Percentiles rank a stretch among this genome's conserved stretches.
Evolutionary conservation across 345 rosid species (phyloP).

Genomic region (Arabis alpina): DNA sequence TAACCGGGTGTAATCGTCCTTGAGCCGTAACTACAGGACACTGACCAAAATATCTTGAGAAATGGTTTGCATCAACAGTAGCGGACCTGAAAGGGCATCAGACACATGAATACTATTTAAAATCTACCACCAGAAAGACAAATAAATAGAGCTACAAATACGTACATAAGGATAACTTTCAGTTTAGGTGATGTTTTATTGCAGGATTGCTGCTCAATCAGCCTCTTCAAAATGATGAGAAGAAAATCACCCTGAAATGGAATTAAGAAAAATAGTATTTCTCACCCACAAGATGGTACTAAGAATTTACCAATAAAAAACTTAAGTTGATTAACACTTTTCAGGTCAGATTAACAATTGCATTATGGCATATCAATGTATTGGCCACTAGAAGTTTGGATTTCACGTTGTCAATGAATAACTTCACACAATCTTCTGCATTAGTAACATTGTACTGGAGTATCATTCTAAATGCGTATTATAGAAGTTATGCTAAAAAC

Average conservation of each 20-base stretch:
- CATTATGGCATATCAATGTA: conserved; percentile 2
- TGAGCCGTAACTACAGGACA: conserved; percentile 89
- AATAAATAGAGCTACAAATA: not conserved
- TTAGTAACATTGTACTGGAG: not conserved
- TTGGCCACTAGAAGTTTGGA: conserved; percentile 19
- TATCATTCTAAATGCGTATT: conserved; percentile 4
- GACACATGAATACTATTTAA: conserved; percentile 23
- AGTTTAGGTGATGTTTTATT: conserved; percentile 51
- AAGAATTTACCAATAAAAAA: too few relatives aligned
- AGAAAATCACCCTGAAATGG: conserved; percentile 83
- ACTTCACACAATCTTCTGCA: not conserved
- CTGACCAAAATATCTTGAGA: conserved; percentile 81
- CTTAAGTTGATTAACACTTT: not conserved
- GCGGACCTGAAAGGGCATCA: conserved; percentile 71
- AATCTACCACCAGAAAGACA: conserved; percentile 2
- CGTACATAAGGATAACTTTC: conserved; percentile 92
- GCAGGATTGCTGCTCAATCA: conserved; percentile 80
- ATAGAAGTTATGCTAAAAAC: not conserved
- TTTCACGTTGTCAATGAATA: not conserved
- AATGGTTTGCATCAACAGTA: conserved; percentile 84
- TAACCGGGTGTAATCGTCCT: conserved; percentile 91
- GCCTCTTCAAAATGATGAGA: conserved; percentile 84
- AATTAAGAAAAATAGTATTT: not conserved
- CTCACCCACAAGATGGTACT: not conserved
- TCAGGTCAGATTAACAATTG: conserved; percentile 12